These are phyloP conservation scores for Hanseniaspora lachancei DNA, from an alignment of 805 yeast species.

Conservation along the genomic window DNA sequence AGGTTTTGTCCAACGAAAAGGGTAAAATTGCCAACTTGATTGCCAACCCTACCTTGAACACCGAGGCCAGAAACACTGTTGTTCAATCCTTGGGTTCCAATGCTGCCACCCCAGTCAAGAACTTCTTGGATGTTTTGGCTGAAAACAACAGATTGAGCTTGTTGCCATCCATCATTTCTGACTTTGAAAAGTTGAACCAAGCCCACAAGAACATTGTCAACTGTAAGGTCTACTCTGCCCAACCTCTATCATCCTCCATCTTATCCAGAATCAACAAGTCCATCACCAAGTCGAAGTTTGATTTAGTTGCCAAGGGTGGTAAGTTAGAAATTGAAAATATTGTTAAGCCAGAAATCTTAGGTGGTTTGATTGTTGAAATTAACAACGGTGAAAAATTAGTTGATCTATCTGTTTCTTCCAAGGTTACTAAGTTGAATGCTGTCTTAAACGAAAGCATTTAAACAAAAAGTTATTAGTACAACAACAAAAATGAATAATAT, in stretches of 20 bases:
- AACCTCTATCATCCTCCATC: conserved; percentile 68
- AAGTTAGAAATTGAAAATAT: conserved; percentile 70
- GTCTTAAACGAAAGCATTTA: conserved; percentile 72
- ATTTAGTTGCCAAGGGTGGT: conserved; percentile 74
- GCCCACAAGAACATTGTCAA: conserved; percentile 87
- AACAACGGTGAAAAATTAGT: conserved; percentile 76
- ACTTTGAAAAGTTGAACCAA: conserved; percentile 66
- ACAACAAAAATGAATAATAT: not conserved
- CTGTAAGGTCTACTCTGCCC: conserved; percentile 82
- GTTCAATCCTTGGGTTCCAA: conserved; percentile 42
- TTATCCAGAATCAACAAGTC: conserved; percentile 68
- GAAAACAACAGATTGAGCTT: conserved; percentile 85
- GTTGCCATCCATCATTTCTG: conserved; percentile 49
- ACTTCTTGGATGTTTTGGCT: conserved; percentile 73
- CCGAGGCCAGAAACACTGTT: conserved; percentile 58
- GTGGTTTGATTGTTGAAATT: conserved; percentile 91
- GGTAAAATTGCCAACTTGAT: conserved; percentile 48
- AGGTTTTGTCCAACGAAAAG: conserved; percentile 44
- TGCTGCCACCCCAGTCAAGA: conserved; percentile 37
- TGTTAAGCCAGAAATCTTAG: conserved; percentile 81
- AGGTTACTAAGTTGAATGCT: conserved; percentile 79
- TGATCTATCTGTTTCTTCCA: conserved; percentile 75
- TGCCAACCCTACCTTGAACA: conserved; percentile 71
- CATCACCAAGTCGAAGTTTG: conserved; percentile 45
- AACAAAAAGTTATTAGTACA: not conserved